phyloP scores from a whole-genome alignment of 306 rosid genomes.

The Abrus precatorius region DNA sequence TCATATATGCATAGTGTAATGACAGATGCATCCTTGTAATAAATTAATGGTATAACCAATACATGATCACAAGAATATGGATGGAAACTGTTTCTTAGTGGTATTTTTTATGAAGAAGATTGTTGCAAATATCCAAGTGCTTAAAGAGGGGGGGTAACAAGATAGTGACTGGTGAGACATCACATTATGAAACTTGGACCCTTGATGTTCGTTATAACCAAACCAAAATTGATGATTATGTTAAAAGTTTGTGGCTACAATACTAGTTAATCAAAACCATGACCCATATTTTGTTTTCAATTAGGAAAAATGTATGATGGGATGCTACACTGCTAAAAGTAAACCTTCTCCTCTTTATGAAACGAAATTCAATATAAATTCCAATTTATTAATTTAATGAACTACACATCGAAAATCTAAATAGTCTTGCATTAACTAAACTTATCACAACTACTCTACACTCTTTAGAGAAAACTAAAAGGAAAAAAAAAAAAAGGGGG shows the following conservation, averaged over 20 bases:
- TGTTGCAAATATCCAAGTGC: slow-evolving; percentile 19
- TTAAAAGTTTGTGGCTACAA: slow-evolving; percentile 8
- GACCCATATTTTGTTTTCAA: no score
- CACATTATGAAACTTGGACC: slow-evolving; percentile 49
- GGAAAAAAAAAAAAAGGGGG: background rate
- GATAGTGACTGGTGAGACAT: slow-evolving; percentile 49
- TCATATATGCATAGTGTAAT: slow-evolving; percentile 7
- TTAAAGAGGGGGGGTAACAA: slow-evolving; percentile 14
- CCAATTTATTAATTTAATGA: background rate
- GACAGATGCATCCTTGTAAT: slow-evolving; percentile 8
- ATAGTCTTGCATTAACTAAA: slow-evolving; percentile 24
- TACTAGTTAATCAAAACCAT: background rate
- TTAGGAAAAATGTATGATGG: background rate
- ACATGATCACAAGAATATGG: slow-evolving; percentile 14
- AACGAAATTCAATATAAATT: background rate
- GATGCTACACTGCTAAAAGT: background rate
- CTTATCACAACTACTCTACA: background rate
- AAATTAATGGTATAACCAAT: slow-evolving; percentile 17
- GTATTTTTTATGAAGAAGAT: background rate
- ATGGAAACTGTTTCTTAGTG: background rate
- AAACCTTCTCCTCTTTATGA: background rate
- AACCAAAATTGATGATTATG: slow-evolving; percentile 38
- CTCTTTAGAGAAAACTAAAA: background rate
- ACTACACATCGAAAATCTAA: background rate
- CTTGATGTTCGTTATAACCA: slow-evolving; percentile 29